phyloP scores from a whole-genome alignment of 2,329 filamentous ascomycete species.

The Corniculantispora saksenae region DNA sequence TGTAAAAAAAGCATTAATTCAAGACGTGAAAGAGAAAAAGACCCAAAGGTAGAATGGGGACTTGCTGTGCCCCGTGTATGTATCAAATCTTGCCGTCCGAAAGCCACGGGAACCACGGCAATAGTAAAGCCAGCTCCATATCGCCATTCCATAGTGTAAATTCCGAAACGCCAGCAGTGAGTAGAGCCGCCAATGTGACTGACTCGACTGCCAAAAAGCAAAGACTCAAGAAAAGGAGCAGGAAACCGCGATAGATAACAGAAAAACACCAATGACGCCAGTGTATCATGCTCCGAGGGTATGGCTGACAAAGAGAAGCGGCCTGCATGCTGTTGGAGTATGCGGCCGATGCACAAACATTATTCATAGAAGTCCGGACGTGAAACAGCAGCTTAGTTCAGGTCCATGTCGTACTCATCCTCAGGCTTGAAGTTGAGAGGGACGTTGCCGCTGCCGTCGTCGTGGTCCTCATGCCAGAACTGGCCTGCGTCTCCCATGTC shows the following conservation, averaged over 20 bases:
- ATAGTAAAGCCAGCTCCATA: slow-evolving; percentile 16
- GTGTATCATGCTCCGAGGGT: slow-evolving; percentile 11
- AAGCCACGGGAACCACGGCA: not conserved
- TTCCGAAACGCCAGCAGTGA: slow-evolving; percentile 1
- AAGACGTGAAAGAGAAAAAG: not conserved
- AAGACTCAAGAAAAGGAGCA: not conserved
- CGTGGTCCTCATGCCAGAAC: slow-evolving; percentile 70
- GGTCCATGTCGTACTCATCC: slow-evolving; percentile 88
- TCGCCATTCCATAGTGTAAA: slow-evolving; percentile 9
- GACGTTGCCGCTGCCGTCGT: slow-evolving; percentile 68
- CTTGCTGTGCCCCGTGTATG: slow-evolving; percentile 12
- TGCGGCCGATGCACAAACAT: slow-evolving; percentile 35
- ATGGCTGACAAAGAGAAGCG: slow-evolving; percentile 4
- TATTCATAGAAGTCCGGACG: slow-evolving; percentile 7
- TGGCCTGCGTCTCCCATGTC: slow-evolving; percentile 54
- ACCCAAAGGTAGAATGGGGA: slow-evolving; percentile 7
- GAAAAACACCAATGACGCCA: slow-evolving; percentile 17
- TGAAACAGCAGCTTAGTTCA: slow-evolving; percentile 33
- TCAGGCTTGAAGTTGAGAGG: slow-evolving; percentile 85
- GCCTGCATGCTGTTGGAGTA: not conserved
- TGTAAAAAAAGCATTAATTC: not conserved
- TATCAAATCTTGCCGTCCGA: slow-evolving; percentile 6
- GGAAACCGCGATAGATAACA: not conserved
- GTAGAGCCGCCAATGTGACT: not conserved
- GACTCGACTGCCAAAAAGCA: not conserved